Evolutionary conservation across 2,329 filamentous ascomycete species (phyloP).

Genomic region (Sporothrix inflata): DNA sequence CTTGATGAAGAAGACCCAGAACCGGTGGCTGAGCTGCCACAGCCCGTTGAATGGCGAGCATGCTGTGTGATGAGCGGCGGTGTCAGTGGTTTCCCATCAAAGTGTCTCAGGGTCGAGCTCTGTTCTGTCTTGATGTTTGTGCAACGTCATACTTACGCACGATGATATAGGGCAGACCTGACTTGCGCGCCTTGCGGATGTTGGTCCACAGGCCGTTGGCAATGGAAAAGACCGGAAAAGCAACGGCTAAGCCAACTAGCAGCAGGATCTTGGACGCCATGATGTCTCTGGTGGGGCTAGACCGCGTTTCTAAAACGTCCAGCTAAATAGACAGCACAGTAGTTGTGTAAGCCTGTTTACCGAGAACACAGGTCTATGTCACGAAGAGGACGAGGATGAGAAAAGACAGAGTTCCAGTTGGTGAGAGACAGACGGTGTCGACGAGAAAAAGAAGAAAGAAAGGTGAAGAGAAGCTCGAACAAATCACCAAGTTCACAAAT

Average conservation of each 20-base stretch:
- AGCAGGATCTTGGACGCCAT: slow-evolving; percentile 14
- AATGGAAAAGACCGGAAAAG: background rate
- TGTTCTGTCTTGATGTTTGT: background rate
- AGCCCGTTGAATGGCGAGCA: slow-evolving; percentile 53
- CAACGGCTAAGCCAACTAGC: background rate
- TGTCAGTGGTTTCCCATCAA: background rate
- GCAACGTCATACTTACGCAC: slow-evolving; percentile 50
- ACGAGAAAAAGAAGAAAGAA: background rate
- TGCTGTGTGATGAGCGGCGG: slow-evolving; percentile 43
- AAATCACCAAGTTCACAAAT: too few relatives aligned
- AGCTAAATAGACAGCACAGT: background rate
- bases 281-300: background rate
- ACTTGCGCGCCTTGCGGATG: slow-evolving; percentile 54
- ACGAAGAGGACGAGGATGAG: background rate
- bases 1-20: slow-evolving; percentile 61
- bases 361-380: background rate
- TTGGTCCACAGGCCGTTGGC: slow-evolving; percentile 48
- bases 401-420: background rate
- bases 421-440: background rate
- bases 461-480: background rate
- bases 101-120: too few relatives aligned
- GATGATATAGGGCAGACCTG: slow-evolving; percentile 57
- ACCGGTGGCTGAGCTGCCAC: slow-evolving; percentile 59
- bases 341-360: background rate
- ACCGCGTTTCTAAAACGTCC: background rate